Evolutionary conservation across 2,329 filamentous ascomycete species (phyloP), one percentile per base, ranked within the genome.

Genomic region (Curvularia spicifera): DNA sequence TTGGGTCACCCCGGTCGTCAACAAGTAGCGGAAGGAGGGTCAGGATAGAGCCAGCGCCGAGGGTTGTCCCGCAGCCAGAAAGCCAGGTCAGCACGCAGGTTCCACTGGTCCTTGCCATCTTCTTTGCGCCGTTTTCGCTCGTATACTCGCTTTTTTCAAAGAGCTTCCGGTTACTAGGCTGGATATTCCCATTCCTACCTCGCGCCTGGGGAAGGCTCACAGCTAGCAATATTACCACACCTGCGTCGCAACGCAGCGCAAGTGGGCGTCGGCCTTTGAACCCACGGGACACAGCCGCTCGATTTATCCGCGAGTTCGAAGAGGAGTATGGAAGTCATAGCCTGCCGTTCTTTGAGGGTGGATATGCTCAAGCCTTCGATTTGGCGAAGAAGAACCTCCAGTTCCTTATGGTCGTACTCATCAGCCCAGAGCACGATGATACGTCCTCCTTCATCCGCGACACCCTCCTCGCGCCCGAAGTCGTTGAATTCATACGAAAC

Each of bases 401-500:
- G 73, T 97, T 96, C 73, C 82, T 99, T 13, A 79, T 98, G n/a
- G 89, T 97, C 15, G 81, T 98, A 5, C 84, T 99, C 15, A 80
- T 97, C 52, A 96, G 93, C 0, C 92, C 93, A 0, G 95, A 98
- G 77, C 94, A 99, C 76, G 95, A 99, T 71, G 93, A 98, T 68
- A 98, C 91, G 0, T 84, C 87, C 22, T 82, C 85, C 0, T 99
- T 96, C 79, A 86, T 93, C 59, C 86, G 86, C 40, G 89, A 96
- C 26, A 97, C 93, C 0, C 83, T 99, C 0, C 84, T 97, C 7
- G 84, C 89, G 1, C 85, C 86, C 1, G 89, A 93, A 43, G 88
- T 97, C 3, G 82, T 88, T 10, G 80, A 83, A 5, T 96, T 92
- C 70, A 77, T 98, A 67, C 89, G 87, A 63, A 85, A 94, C 59